These are phyloP conservation scores for Trypanosoma caninum DNA, from an alignment of 208 protist genomes.

Conservation along the genomic window DNA sequence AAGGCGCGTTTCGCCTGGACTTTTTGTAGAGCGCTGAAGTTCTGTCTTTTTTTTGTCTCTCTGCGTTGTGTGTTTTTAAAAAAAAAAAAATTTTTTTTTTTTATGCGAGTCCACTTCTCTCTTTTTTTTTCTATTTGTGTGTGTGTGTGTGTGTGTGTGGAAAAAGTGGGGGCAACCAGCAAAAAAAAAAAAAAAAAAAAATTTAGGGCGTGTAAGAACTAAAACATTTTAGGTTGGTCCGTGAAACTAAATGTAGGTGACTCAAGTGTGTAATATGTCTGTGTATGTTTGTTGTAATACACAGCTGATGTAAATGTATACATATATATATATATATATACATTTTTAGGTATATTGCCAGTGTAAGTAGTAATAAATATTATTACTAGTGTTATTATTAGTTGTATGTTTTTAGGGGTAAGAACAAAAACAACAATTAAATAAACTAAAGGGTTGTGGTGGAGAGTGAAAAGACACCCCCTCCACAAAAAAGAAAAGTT, in stretches of 20 bases:
- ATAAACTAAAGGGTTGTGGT: background rate
- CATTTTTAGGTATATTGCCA: background rate
- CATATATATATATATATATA: conserved; percentile 10
- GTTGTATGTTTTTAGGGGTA: too few relatives aligned
- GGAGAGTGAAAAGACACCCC: background rate
- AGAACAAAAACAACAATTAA: background rate
- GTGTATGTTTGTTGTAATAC: too few relatives aligned
- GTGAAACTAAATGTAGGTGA: too few relatives aligned
- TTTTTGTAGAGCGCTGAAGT: conserved; percentile 18
- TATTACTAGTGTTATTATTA: background rate
- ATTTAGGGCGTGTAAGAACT: too few relatives aligned
- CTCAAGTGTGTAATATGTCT: too few relatives aligned
- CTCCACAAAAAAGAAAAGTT: background rate
- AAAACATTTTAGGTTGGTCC: too few relatives aligned
- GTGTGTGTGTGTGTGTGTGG: too few relatives aligned
- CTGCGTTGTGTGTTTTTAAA: background rate
- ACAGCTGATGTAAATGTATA: background rate
- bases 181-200: too few relatives aligned
- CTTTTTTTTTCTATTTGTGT: background rate
- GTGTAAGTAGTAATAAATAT: background rate
- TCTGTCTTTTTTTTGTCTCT: background rate
- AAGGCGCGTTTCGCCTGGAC: conserved; percentile 33
- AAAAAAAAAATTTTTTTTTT: background rate
- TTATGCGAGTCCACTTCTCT: background rate
- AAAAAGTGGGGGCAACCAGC: too few relatives aligned